Base-by-base conservation (phyloP, 306 rosid genomes). In the Fagus crenata region DNA sequence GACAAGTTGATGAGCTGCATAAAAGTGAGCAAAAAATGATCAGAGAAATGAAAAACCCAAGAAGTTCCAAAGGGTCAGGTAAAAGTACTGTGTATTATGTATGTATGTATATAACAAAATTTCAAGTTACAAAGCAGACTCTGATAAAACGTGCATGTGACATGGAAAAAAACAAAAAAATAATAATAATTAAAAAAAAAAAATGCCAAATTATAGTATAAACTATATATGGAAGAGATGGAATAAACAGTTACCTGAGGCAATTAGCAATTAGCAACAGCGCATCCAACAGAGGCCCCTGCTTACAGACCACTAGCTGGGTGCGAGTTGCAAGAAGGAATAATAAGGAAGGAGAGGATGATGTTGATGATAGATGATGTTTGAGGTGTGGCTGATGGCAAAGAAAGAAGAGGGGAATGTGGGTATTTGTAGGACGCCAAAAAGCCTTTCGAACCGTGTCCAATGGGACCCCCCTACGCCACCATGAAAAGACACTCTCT, bases 361-460 rank as follows among this genome's bases (percentile, higher is more conserved):
- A 49, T 69, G 77, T 53, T 32, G 61, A 46, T 59, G 77, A 39
- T 69, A 22, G 35, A 35, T 37, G 87, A 28, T 43, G 2, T 72
- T 59, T 78, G 88, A 75, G 60, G 73, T 74, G 87, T 81, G 86
- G 87, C 49, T 76, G 85, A 84, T 90, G 89, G 88, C 51, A 78
- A 64, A 75, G 83, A 6, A 51, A 33, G 67, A 69, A 53, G 78
- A 59, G 65, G 73, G 71, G 89, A 70, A 59, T 75, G 91, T 53
- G 78, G 89, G 88, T 92, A 95, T 92, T 89, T 95, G 89, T 89
- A 92, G 93, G 85, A 54, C 28, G 78, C 78, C 53, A 83, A 81
- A 80, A 89, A 49, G 78, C 65, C 58, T 43, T 54, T 22, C 78
- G 97, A 90, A 90, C 90, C 92, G 1, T 74, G 95, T 90, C 85